Percentiles rank a stretch among this genome's conserved stretches.
Evolutionary conservation across 495 filamentous ascomycete species (phyloP).

Genomic region (Astrothelium subdiscretum): DNA sequence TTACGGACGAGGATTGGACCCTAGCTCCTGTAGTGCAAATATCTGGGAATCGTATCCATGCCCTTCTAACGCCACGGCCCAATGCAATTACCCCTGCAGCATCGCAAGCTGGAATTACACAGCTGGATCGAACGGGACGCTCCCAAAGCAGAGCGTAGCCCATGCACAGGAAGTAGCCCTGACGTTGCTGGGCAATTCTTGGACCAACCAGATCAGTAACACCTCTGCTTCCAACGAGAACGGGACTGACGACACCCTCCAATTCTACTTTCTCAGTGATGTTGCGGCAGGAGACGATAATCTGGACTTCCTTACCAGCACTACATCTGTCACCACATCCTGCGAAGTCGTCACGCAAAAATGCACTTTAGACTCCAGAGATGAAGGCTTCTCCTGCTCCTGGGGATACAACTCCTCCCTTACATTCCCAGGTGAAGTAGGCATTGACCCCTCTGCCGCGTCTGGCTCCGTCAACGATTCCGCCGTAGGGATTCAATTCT

Average conservation of each 20-base stretch:
- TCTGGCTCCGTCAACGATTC: constrained; percentile 4
- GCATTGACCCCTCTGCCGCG: constrained; percentile 3
- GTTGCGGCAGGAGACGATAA: not conserved
- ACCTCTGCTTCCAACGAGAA: not conserved
- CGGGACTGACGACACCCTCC: not conserved
- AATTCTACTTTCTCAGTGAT: not conserved
- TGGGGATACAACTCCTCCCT: constrained; percentile 4
- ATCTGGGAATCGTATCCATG: not conserved
- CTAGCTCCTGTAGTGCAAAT: not conserved
- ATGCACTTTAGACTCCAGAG: not conserved
- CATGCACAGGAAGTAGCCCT: constrained; percentile 6
- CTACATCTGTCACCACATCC: constrained; percentile 8
- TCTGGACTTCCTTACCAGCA: constrained; percentile 5
- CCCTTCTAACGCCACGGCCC: not conserved
- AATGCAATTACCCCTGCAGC: constrained; percentile 1
- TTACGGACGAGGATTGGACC: constrained; percentile 1
- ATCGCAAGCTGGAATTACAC: not conserved
- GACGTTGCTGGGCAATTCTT: constrained; percentile 6
- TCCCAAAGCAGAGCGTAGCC: not conserved
- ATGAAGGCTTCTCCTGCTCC: constrained; percentile 4
- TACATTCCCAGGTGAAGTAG: constrained; percentile 6
- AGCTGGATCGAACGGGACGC: not conserved
- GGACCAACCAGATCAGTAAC: constrained; percentile 5
- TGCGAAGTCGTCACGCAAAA: constrained; percentile 9
- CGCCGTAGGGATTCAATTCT: constrained; percentile 11